phyloP scores from a whole-genome alignment of 495 filamentous ascomycete genomes.

The Glarea lozoyensis region DNA sequence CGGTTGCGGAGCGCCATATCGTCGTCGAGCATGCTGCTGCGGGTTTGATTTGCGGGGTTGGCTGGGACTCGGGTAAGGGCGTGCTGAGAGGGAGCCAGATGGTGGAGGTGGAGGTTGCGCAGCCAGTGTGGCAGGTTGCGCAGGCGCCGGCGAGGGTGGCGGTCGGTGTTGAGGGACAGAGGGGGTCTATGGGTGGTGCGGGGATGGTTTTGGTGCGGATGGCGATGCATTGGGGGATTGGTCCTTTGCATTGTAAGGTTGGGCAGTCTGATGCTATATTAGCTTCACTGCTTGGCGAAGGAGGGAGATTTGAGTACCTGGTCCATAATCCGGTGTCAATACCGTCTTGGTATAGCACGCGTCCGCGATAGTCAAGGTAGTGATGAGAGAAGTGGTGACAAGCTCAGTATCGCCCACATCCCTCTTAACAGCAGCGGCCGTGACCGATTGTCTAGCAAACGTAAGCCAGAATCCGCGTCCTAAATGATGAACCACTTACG shows the following conservation, averaged over 20 bases:
- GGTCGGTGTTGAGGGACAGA: not conserved
- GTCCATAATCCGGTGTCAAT: not conserved
- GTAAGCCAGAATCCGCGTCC: too few species aligned
- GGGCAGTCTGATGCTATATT: not conserved
- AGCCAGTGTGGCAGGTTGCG: constrained; percentile 21
- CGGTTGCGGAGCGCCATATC: not conserved
- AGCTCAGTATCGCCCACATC: too few species aligned
- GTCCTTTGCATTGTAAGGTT: not conserved
- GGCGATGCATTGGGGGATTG: not conserved
- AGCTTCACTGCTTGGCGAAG: not conserved
- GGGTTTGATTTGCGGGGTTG: not conserved
- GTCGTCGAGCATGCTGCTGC: not conserved
- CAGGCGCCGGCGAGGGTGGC: constrained; percentile 18
- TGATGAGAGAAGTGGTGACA: too few species aligned
- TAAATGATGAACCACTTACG: too few species aligned
- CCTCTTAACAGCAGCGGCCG: too few species aligned
- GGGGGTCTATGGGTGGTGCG: constrained; percentile 6
- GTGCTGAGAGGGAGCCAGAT: constrained; percentile 7
- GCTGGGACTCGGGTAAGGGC: not conserved
- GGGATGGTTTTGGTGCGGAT: constrained; percentile 8
- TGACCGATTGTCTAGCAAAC: too few species aligned
- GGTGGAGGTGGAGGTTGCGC: constrained; percentile 16
- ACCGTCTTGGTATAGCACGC: not conserved
- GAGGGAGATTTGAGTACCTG: not conserved
- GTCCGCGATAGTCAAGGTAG: too few species aligned